Evolutionary conservation across 352 stramenopile genomes (phyloP), one percentile per base, ranked within the genome.

Genomic region (Globisporangium echinulatum): DNA sequence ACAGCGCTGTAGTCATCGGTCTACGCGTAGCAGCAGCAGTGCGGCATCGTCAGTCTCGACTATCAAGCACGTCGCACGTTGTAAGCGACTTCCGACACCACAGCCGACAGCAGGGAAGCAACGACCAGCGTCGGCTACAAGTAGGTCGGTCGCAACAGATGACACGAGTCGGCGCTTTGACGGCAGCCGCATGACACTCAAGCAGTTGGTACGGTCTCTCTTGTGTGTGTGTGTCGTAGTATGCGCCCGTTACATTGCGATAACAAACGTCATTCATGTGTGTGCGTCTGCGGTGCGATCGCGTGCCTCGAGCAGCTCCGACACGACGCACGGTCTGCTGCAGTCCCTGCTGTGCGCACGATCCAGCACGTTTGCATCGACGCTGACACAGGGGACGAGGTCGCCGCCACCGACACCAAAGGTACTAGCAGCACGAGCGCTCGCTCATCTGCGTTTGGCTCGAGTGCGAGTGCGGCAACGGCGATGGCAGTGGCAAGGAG

Each of bases 161-260:
- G 51, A 11, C 61, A 40, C 56, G 25, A 40, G 67, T 40, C 66
- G 71, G 2, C 61, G 67, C 11, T 83, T 83, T 44, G 80, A 90
- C 44, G 80, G 80, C 17, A 88, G 74, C 53, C 74, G 77, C 42
- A 84, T 88, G 77, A 90, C 80, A 1, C 65, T 80, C 42, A 82
- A 73, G 60, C 69, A 90, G 68, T 50, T 36, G 37, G 17, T 49
- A n/a, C 7, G 5, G 14, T 13, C 8, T 38, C 14, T 7, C 38
- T 33, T 15, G 10, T 11, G 13, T 48, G 11, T 37, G n/a, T 10
- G 33, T 4, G 13, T 49, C 37, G 7, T 19, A 6, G 52, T 37
- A 33, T 15, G 7, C 19, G 19, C 19, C 19, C 19, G 19, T 25
- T 25, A 1, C 19, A 25, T 25, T 25, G 19, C 19, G 19, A 25